Evolutionary conservation across 148 eudicot species (phyloP).

Genomic region (Fagopyrum esculentum): DNA sequence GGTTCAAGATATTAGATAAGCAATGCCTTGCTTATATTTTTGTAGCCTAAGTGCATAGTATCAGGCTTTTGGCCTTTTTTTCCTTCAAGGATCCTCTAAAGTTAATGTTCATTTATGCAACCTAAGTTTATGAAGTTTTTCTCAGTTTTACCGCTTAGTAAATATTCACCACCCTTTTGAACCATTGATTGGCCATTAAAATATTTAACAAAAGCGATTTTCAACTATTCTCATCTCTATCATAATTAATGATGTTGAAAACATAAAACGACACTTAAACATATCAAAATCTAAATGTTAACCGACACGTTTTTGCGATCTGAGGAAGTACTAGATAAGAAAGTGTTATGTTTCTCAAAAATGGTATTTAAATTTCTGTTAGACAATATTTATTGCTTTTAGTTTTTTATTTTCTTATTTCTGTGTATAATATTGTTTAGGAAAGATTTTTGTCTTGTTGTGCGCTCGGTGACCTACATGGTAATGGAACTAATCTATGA

Average conservation of each 20-base stretch:
- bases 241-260: too few relatives aligned
- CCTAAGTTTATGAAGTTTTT: not conserved
- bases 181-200: not conserved
- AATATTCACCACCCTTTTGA: too few relatives aligned
- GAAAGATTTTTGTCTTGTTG: not conserved
- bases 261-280: not conserved
- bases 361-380: too few relatives aligned
- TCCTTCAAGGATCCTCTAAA: not conserved
- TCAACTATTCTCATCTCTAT: too few relatives aligned
- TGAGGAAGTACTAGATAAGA: not conserved
- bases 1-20: not conserved
- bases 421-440: not conserved
- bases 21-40: not conserved
- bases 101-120: not conserved
- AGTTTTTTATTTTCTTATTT: not conserved
- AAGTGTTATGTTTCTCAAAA: too few relatives aligned
- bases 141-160: too few relatives aligned
- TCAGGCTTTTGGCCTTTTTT: not conserved
- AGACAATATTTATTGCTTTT: not conserved
- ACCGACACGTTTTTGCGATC: too few relatives aligned
- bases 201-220: too few relatives aligned
- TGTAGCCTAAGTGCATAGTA: not conserved
- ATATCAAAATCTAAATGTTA: not conserved
- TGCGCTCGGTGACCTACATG: not conserved
- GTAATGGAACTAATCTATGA: not conserved